Base-by-base conservation (phyloP, 75 land plant species). In the Chamaecyparis obtusa region DNA sequence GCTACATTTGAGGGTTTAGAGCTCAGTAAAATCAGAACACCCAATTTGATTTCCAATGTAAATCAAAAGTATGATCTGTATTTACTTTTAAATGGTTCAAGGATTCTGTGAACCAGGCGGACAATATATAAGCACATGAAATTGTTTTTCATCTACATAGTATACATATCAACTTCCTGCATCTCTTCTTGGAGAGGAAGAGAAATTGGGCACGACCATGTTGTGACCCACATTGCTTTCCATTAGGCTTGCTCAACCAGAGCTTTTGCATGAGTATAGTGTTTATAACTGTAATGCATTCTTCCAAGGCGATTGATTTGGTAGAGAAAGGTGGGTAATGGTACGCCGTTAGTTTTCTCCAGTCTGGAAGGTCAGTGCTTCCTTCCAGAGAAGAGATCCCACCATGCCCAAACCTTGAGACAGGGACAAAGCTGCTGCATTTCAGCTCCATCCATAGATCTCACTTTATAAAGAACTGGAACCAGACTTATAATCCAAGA, bases 401-500 rank as follows among this genome's bases (percentile, higher is more conserved):
- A 19, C 36, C 21, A 79, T 55, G 21, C 19, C 19, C 24, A 79
- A 37, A 79, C n/a, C 21, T 79, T 10, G 1, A 43, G 7, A 41
- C 11, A 21, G 82, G 21, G 36, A 41, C 82, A 35, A 17, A 19
- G 21, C n/a, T 79, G 46, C 57, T 55, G 4, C 57, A 55, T 10
- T 16, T 55, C 17, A 7, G 82, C 82, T 79, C 16, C 48, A 19
- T 41, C 46, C 21, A 43, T 10, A 79, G 46, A 43, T 8, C 44
- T 43, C n/a, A 79, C 41, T 24, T 21, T 16, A n/a, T 77, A 16
- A 33, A 36, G 43, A 77, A 5, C 19, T 14, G 17, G 39, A 21
- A 77, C 21, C 82, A 79, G 3, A 8, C n/a, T 39, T 32, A 92
- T 39, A 92, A 60, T 46, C 92, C 96, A 30, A 95, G 85, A 33